These are phyloP conservation scores for Cladosporium sp. DNA, from an alignment of 2,329 filamentous ascomycete species.

Conservation along the genomic window DNA sequence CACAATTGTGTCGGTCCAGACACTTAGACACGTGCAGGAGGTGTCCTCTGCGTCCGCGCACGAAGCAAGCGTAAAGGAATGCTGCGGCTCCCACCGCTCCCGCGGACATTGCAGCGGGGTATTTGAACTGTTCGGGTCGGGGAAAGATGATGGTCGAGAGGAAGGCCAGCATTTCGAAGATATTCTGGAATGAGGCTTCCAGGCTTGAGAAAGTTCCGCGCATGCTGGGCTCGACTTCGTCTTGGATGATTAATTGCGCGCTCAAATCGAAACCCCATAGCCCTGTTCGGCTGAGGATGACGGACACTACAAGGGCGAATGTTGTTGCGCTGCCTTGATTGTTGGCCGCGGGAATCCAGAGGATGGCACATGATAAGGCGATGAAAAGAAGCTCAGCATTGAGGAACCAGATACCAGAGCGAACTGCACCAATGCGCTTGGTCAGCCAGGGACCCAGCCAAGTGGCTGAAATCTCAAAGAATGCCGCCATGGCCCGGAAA, in stretches of 20 bases:
- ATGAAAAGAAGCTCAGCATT: constrained; percentile 61
- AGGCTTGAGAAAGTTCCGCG: constrained; percentile 66
- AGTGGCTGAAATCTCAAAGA: constrained; percentile 58
- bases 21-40: constrained; percentile 46
- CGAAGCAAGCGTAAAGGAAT: constrained; percentile 52
- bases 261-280: constrained; percentile 47
- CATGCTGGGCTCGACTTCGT: constrained; percentile 35
- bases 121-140: constrained; percentile 59
- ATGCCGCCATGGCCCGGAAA: constrained; percentile 49
- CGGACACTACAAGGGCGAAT: constrained; percentile 34
- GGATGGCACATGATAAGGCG: constrained; percentile 34
- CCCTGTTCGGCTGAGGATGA: constrained; percentile 39
- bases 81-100: constrained; percentile 48
- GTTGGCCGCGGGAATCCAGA: constrained; percentile 24
- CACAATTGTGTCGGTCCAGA: background rate
- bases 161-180: constrained; percentile 66
- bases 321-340: constrained; percentile 16
- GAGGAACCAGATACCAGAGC: constrained; percentile 67
- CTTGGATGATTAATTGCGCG: constrained; percentile 44
- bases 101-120: constrained; percentile 57
- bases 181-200: constrained; percentile 63
- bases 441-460: constrained; percentile 56
- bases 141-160: constrained; percentile 61
- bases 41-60: constrained; percentile 56
- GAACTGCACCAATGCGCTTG: constrained; percentile 45